These are phyloP conservation scores for Myxozyma geophila DNA, from an alignment of 805 yeast genomes.

Conservation along the genomic window DNA sequence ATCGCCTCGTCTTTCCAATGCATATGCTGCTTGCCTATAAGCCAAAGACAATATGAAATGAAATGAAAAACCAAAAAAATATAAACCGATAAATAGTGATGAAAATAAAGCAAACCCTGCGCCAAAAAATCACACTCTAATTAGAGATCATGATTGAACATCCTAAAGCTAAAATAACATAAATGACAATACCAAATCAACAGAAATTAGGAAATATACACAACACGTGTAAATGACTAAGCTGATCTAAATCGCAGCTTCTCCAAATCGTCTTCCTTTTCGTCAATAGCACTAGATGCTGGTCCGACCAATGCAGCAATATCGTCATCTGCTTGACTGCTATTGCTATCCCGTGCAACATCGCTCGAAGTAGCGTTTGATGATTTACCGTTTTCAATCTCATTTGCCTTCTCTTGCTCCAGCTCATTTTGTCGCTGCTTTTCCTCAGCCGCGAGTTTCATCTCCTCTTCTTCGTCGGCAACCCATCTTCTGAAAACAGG, in stretches of 20 bases:
- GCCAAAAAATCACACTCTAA: background rate
- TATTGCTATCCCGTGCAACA: conserved; percentile 3
- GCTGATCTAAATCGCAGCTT: background rate
- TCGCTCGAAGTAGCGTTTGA: conserved; percentile 11
- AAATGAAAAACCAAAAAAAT: background rate
- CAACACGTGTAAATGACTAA: background rate
- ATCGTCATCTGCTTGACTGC: conserved; percentile 5
- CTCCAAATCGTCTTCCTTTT: background rate
- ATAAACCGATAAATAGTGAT: background rate
- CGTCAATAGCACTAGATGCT: background rate
- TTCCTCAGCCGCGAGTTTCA: conserved; percentile 9
- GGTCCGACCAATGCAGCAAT: background rate
- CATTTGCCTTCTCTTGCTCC: background rate
- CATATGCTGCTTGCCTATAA: background rate
- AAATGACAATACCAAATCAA: background rate
- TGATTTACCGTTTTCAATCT: background rate
- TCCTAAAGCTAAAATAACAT: background rate
- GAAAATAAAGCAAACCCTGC: background rate
- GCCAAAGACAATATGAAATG: background rate
- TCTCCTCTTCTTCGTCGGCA: conserved; percentile 27
- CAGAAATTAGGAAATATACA: background rate
- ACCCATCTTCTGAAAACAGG: conserved; percentile 74
- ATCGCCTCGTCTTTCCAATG: too few relatives aligned
- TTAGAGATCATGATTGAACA: background rate
- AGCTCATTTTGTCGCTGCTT: background rate